These are phyloP conservation scores for Penicillium olsonii DNA, from an alignment of 2,329 filamentous ascomycete species.

Conservation along the genomic window DNA sequence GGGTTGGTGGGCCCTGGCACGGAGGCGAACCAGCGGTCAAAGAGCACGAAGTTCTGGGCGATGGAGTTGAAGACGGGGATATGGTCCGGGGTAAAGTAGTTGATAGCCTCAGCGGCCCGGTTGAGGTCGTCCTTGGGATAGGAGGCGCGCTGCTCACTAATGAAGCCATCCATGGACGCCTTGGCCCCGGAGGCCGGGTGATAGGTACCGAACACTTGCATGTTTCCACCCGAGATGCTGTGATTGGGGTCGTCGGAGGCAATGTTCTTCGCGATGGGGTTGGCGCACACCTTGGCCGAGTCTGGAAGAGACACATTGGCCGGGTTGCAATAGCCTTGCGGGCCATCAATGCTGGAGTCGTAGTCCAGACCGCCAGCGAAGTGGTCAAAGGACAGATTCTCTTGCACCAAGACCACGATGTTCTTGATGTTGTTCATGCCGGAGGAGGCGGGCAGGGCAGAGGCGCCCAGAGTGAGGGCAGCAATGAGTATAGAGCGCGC, in stretches of 20 bases:
- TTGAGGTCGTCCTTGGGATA: slow-evolving; percentile 38
- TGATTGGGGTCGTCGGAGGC: slow-evolving; percentile 48
- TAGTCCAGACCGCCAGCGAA: slow-evolving; percentile 45
- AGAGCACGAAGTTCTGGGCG: slow-evolving; percentile 48
- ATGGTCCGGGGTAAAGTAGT: slow-evolving; percentile 46
- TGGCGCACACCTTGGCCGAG: slow-evolving; percentile 38
- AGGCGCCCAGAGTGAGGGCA: slow-evolving; percentile 9
- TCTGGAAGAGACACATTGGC: slow-evolving; percentile 31
- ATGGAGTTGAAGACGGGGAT: slow-evolving; percentile 44
- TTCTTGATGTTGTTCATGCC: slow-evolving; percentile 47
- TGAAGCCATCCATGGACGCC: slow-evolving; percentile 44
- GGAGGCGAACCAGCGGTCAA: slow-evolving; percentile 47
- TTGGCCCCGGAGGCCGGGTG: slow-evolving; percentile 32
- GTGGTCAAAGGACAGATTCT: slow-evolving; percentile 46
- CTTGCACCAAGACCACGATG: slow-evolving; percentile 50
- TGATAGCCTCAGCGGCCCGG: slow-evolving; percentile 45
- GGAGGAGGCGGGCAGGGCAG: slow-evolving; percentile 8
- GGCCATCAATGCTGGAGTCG: slow-evolving; percentile 38
- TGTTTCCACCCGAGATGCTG: slow-evolving; percentile 45
- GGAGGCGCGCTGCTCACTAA: slow-evolving; percentile 44
- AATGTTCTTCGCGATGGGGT: slow-evolving; percentile 39
- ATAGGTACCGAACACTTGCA: slow-evolving; percentile 44
- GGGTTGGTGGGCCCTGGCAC: slow-evolving; percentile 45
- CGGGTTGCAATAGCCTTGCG: slow-evolving; percentile 41
- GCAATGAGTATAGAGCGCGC: slow-evolving; percentile 4